Conservation (phyloP, 768 basidiomycete species). For the Suillus decipiens region DNA sequence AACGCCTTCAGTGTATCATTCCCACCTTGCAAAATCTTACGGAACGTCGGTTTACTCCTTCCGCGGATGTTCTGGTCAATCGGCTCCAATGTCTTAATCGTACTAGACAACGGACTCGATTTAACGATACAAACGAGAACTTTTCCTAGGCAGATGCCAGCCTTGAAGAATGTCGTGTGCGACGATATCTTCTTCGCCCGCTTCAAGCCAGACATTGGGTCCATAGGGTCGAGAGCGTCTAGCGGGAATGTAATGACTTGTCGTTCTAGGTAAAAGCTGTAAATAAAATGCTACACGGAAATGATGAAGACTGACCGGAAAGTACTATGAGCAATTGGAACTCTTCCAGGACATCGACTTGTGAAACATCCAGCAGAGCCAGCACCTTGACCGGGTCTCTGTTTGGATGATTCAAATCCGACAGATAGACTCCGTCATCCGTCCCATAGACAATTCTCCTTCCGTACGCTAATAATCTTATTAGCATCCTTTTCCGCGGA, state of each 20-base stretch:
- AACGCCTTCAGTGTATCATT: conserved; percentile 93
- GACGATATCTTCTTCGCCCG: conserved; percentile 94
- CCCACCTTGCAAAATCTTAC: conserved; percentile 89
- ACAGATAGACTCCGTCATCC: conserved; percentile 94
- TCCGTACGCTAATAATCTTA: conserved; percentile 60
- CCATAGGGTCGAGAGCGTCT: conserved; percentile 86
- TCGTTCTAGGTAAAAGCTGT: conserved; percentile 59
- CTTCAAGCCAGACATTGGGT: conserved; percentile 89
- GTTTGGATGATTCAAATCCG: conserved; percentile 75
- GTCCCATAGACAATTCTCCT: conserved; percentile 93
- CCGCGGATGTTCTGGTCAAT: conserved; percentile 86
- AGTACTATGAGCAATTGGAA: conserved; percentile 96
- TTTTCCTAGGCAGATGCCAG: conserved; percentile 86
- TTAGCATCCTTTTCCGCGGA: conserved; percentile 4
- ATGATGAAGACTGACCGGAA: conserved; percentile 61
- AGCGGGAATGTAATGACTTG: conserved; percentile 96
- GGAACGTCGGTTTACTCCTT: conserved; percentile 87
- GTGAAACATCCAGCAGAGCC: conserved; percentile 83
- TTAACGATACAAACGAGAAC: conserved; percentile 97
- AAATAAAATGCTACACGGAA: conserved; percentile 4
- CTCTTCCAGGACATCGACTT: conserved; percentile 95
- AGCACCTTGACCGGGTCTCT: conserved; percentile 90
- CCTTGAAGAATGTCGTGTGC: conserved; percentile 98
- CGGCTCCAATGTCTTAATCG: conserved; percentile 96
- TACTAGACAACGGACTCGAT: conserved; percentile 90